Percentiles rank a stretch among this genome's conserved stretches.
These are phyloP conservation scores for Didymellaceae sp. DNA, from an alignment of 2,329 filamentous ascomycete genomes.

Conservation along the genomic window DNA sequence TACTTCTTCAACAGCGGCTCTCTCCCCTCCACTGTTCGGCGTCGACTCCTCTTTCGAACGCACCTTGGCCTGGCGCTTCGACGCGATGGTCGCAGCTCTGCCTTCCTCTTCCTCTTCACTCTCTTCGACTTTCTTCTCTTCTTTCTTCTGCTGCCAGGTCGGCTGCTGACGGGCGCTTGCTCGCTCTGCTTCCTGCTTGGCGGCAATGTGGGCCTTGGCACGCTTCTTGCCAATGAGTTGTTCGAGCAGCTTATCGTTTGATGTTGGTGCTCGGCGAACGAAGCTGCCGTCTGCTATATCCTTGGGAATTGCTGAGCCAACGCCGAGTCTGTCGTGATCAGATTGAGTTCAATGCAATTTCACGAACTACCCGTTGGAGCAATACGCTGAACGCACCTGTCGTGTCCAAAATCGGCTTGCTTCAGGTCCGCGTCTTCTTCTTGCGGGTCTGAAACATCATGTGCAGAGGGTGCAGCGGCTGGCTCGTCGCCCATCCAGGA, in stretches of 20 bases:
- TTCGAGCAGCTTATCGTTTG: conserved; percentile 53
- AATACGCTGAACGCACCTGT: conserved; percentile 52
- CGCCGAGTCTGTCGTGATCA: conserved; percentile 42
- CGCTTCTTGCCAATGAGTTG: conserved; percentile 53
- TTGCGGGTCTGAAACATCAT: conserved; percentile 51
- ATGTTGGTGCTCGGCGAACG: conserved; percentile 43
- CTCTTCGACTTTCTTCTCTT: conserved; percentile 32
- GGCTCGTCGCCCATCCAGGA: conserved; percentile 63
- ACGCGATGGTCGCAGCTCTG: conserved; percentile 40
- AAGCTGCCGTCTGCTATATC: conserved; percentile 48
- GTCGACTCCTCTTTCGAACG: conserved; percentile 23
- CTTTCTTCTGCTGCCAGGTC: conserved; percentile 19
- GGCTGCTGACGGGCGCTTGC: conserved; percentile 32
- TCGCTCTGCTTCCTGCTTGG: conserved; percentile 32
- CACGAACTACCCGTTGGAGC: not conserved
- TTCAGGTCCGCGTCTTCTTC: conserved; percentile 61
- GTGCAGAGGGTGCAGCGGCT: conserved; percentile 39
- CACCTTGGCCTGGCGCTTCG: conserved; percentile 38
- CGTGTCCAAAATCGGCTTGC: conserved; percentile 60
- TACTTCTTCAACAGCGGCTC: not conserved
- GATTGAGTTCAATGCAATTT: not conserved
- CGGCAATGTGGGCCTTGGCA: conserved; percentile 41
- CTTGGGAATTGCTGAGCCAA: conserved; percentile 48
- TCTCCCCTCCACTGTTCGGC: not conserved
- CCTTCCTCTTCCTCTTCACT: conserved; percentile 51